Base-by-base conservation (phyloP, 1,139 yeast genomes). In the Geotrichum bryndzae region DNA sequence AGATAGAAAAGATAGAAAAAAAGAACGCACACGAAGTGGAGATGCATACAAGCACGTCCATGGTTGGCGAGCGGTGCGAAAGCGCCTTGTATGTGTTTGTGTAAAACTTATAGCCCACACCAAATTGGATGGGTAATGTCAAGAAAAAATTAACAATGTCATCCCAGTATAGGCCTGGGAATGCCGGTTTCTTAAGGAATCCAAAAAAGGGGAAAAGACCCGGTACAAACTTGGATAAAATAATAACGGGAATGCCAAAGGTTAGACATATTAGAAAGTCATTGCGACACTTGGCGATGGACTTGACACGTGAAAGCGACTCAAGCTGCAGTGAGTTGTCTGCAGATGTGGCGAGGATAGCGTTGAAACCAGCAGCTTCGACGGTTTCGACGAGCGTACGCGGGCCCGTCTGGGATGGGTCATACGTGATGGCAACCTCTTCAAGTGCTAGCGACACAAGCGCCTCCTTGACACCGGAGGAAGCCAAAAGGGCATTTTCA, bases 1-100 rank as follows among this genome's bases (percentile, higher is more conserved):
- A 61, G 66, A 84, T 84, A 0, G 95, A 82, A 31, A 85, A 73
- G 0, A 88, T 70, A 0, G 97, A 90, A 69, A 90, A 94, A 18
- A 79, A 65, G 70, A 85, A 94, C 2, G 97, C 89, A 38, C 89
- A 84, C 58, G 87, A 77, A 0, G 97, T 91, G 2, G 97, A 90
- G 38, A 89, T 79, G 62, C 89, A 85, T 48, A 95, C 94, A 65
- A 95, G 79, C 1, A 92, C 90, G 74, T 95, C 99, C 99, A 95
- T 95, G 25, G 95, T 91, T n/a, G 97, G 96, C 56, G 88, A 80
- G 7, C 84, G 81, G 68, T 88, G 90, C 61, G 77, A 77, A 22
- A 91, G 66, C n/a, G 96, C 87, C 56, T 81, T 82, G 68, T 76
- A 79, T 11, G 95, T 84, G 63, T 89, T 86, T 58, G 74, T 77